Evolutionary conservation across 192 early-diverging fungal species (phyloP).

Genomic region (Podila minutissima): DNA sequence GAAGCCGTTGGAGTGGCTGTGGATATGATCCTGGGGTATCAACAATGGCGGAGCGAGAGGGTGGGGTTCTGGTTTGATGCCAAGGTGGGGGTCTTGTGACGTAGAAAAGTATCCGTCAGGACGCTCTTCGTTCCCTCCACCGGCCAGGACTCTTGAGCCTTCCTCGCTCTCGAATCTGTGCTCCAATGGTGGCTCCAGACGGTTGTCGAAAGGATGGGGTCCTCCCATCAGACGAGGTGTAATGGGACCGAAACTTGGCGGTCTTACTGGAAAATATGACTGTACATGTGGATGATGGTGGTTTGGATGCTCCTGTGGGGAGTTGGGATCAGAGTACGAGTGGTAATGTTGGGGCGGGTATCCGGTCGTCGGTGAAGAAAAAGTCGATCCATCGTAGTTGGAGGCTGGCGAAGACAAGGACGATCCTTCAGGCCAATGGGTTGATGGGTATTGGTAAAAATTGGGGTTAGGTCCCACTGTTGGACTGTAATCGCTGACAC

Average conservation of each 20-base stretch:
- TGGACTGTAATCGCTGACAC: slow-evolving; percentile 18
- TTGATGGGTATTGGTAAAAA: slow-evolving; percentile 7
- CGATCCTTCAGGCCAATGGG: slow-evolving; percentile 26
- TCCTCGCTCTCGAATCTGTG: slow-evolving; percentile 18
- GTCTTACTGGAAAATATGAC: slow-evolving; percentile 25
- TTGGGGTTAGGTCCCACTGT: neutral
- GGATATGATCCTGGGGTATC: neutral
- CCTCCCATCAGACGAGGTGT: slow-evolving; percentile 39
- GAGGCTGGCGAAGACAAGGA: slow-evolving; percentile 45
- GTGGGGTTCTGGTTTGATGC: neutral
- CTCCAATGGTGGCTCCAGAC: slow-evolving; percentile 28
- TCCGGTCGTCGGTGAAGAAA: slow-evolving; percentile 29
- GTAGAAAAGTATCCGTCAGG: neutral
- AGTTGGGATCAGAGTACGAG: slow-evolving; percentile 14
- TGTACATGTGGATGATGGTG: slow-evolving; percentile 14
- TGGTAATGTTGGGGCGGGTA: slow-evolving; percentile 9
- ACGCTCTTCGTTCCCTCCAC: neutral
- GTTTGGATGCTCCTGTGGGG: slow-evolving; percentile 19
- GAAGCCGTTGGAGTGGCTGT: neutral
- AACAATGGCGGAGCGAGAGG: neutral
- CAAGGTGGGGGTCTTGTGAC: neutral
- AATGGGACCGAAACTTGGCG: slow-evolving; percentile 33
- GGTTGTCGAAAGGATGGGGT: slow-evolving; percentile 35
- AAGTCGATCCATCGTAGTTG: slow-evolving; percentile 35
- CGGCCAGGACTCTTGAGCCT: too few species aligned